Percentiles rank a stretch among this genome's conserved stretches.
Conservation (phyloP, 1,139 yeast species). For the Kodamaea plutei region DNA sequence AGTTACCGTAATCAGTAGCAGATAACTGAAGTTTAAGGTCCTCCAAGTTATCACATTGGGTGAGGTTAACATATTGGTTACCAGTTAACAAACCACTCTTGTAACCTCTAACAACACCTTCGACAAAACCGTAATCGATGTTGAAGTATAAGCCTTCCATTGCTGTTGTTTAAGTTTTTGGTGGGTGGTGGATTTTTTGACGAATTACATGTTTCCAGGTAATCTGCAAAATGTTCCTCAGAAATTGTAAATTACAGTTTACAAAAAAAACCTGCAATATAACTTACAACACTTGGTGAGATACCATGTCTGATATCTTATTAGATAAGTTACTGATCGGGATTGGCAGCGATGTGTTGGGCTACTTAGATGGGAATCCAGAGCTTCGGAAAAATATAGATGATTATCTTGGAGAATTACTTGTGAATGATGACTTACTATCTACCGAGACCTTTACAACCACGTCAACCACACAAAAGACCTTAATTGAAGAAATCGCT, state of each 20-base stretch:
- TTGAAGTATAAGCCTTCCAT: conserved; percentile 92
- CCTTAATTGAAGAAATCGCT: conserved; percentile 45
- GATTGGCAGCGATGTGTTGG: conserved; percentile 14
- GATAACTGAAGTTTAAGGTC: conserved; percentile 91
- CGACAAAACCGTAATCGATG: conserved; percentile 84
- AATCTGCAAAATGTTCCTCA: no score
- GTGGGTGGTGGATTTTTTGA: background rate
- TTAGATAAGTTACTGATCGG: conserved; percentile 18
- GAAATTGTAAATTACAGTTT: background rate
- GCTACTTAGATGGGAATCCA: conserved; percentile 12
- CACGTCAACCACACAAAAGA: conserved; percentile 19
- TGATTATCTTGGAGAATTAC: conserved; percentile 21
- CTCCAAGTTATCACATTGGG: conserved; percentile 93
- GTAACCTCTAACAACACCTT: conserved; percentile 93
- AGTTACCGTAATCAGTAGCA: conserved; percentile 93
- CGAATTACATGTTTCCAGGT: no score
- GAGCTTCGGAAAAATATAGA: conserved; percentile 13
- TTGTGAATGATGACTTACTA: conserved; percentile 39
- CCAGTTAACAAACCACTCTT: conserved; percentile 74
- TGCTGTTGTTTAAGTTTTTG: conserved; percentile 5
- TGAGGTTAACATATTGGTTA: conserved; percentile 82
- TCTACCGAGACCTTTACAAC: conserved; percentile 41
- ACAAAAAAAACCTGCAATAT: conserved; percentile 1
- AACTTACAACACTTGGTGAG: background rate
- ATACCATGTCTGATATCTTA: conserved; percentile 18